phyloP scores from a whole-genome alignment of 805 yeast genomes.

The Ogataea populi-albae region DNA sequence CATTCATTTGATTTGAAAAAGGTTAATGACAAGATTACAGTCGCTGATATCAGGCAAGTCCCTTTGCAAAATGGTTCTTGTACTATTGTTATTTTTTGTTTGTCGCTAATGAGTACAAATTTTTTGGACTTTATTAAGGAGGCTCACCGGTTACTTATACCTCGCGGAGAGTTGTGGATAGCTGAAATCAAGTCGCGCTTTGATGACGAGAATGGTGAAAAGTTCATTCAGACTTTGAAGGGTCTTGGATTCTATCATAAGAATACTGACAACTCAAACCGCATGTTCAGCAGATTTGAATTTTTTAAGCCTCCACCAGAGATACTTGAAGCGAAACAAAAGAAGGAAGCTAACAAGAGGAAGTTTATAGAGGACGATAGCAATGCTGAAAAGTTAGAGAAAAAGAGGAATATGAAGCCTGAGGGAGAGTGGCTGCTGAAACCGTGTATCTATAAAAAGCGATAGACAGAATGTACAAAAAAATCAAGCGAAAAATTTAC shows the following conservation, averaged over 20 bases:
- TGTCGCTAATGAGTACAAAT: slow-evolving; percentile 97
- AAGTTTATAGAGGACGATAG: slow-evolving; percentile 70
- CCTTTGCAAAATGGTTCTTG: slow-evolving; percentile 80
- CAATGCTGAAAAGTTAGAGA: slow-evolving; percentile 54
- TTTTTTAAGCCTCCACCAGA: slow-evolving; percentile 83
- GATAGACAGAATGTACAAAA: no score
- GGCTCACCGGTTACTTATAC: slow-evolving; percentile 81
- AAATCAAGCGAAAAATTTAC: no score
- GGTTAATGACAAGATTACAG: slow-evolving; percentile 86
- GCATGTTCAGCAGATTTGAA: slow-evolving; percentile 93
- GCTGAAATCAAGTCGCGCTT: slow-evolving; percentile 96
- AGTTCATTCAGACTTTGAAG: slow-evolving; percentile 77
- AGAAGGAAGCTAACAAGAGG: slow-evolving; percentile 57
- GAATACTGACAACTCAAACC: slow-evolving; percentile 79
- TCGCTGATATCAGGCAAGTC: slow-evolving; percentile 92
- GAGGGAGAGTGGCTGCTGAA: slow-evolving; percentile 90
- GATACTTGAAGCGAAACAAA: slow-evolving; percentile 58
- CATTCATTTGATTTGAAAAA: slow-evolving; percentile 91
- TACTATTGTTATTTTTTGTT: slow-evolving; percentile 86
- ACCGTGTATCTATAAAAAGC: slow-evolving; percentile 93
- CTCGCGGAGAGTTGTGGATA: slow-evolving; percentile 94
- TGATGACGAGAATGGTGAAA: slow-evolving; percentile 69
- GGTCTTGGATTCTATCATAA: slow-evolving; percentile 82
- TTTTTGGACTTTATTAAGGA: slow-evolving; percentile 88
- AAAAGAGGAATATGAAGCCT: slow-evolving; percentile 50